These are phyloP conservation scores for Apiosordaria backusii DNA, from an alignment of 495 filamentous ascomycete species.

Conservation along the genomic window DNA sequence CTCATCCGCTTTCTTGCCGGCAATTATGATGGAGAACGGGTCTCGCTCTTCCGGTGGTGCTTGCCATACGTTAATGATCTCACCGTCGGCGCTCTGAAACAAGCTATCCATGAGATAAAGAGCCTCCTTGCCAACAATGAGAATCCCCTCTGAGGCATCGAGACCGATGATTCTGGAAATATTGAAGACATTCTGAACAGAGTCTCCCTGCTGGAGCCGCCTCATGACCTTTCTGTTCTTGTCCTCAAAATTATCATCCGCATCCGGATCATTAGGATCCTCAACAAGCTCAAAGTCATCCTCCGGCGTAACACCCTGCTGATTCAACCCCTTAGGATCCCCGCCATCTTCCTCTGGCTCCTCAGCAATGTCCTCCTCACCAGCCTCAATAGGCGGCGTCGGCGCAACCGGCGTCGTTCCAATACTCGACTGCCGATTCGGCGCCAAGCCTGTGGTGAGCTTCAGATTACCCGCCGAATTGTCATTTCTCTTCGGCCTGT, in stretches of 20 bases:
- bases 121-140: slow-evolving; percentile 88
- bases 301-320: slow-evolving; percentile 52
- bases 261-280: slow-evolving; percentile 70
- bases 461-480: slow-evolving; percentile 33
- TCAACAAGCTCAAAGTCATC: slow-evolving; percentile 95
- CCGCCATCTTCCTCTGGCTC: slow-evolving; percentile 22
- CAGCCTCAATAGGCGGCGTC: slow-evolving; percentile 15
- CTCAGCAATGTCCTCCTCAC: slow-evolving; percentile 24
- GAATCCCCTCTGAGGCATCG: slow-evolving; percentile 84
- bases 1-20: slow-evolving; percentile 67
- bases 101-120: slow-evolving; percentile 94
- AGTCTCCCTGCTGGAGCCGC: slow-evolving; percentile 83
- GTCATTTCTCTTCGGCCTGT: slow-evolving; percentile 76
- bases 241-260: slow-evolving; percentile 85
- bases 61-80: slow-evolving; percentile 94
- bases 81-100: slow-evolving; percentile 89
- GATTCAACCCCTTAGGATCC: slow-evolving; percentile 12
- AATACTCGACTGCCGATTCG: slow-evolving; percentile 11
- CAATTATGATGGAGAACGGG: slow-evolving; percentile 89
- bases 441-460: slow-evolving; percentile 39
- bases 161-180: slow-evolving; percentile 90
- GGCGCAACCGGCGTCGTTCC: slow-evolving; percentile 19
- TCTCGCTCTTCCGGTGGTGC: slow-evolving; percentile 90
- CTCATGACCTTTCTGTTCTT: slow-evolving; percentile 97
- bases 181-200: slow-evolving; percentile 93